Base-by-base conservation (phyloP, 192 early-diverging fungal species). In the Tieghemiomyces parasiticus region DNA sequence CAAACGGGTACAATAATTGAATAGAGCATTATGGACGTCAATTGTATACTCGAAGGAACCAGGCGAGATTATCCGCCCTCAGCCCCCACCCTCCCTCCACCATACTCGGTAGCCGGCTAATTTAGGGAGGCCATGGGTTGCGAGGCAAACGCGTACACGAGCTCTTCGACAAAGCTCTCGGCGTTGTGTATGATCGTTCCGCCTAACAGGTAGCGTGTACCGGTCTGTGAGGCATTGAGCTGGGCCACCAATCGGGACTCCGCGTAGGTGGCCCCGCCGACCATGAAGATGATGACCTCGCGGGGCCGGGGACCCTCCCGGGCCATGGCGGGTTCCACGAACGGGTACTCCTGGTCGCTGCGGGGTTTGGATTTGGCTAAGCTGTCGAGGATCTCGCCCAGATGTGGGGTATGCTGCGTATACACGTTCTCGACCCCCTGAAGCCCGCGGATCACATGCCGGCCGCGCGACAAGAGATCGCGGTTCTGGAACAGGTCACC, bases 381-480 rank as follows among this genome's bases (percentile, higher is more conserved):
- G 30, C 79, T 71, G 58, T 93, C 84, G 9, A 99, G 49, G 31
- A 82, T 90, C 25, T 86, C 81, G 0, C 79, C 81, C 45, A 99
- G 62, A n/a, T 83, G 79, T 22, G 96, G 93, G 25, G 76, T 78
- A 66, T 99, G 94, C 65, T 95, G 93, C 20, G 94, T 97, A 64
- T 99, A 99, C 10, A 99, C 94, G 64, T 99, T 99, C 61, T 99
- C 96, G 28, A 93, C 91, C 12, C 91, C 96, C 77, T 86, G 67
- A 42, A 99, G 71, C 14, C 95, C 93, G 64, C 95, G 97, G 62
- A 99, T 82, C 6, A 88, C 88, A 58, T 87, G 93, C 55, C 83
- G 83, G 19, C 91, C 87, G 26, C 86, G 74, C 20, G 88, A 82
- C 42, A 99, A 74, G 34, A 97, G 75, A 46, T 87, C 84, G 59